Evolutionary conservation across 495 filamentous ascomycete genomes (phyloP), one percentile per base, ranked within the genome.

Genomic region (Bryoglossum gracile): DNA sequence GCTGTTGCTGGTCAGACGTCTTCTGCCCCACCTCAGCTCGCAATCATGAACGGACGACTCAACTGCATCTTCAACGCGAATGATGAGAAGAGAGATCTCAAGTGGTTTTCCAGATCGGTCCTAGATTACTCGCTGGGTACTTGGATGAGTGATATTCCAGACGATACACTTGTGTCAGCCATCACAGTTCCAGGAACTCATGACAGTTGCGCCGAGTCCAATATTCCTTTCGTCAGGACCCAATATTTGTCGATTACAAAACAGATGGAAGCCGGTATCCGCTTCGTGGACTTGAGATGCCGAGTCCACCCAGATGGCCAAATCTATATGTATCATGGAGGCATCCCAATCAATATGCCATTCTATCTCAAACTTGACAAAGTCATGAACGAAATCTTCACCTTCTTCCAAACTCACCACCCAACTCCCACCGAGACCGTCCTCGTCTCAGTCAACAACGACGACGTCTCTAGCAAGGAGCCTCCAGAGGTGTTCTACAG

Each of bases 51-150:
- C 47, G 62, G 60, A 5, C 35, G 55, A 16, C 53, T 65, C 41
- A 60, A 65, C 45, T 65, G 62, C 54, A 59, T 65, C 21, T 65
- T 65, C 52, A 59, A 56, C 43, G 40, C 61, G 11, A 54, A 54
- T 26, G 51, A 51, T 23, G 39, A 56, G 1, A 22, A 43, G n/a
- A 53, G 50, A 22, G 54, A 60, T 25, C 47, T 65, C 23, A 53
- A 44, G 14, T 65, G 62, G 62, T 65, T 61, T 35, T 65, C 62
- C 18, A 50, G 58, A 22, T 48, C 56, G 1, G 44, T 65, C 4
- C 51, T 58, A 5, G 10, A 28, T 17, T 62, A 59, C 24, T 46
- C 46, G 1, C 14, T 55, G 16, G 45, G 39, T 23, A 39, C 52
- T 11, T 55, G 52, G 52, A 55, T 55, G 46, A 37, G 28, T 1